Base-by-base conservation (phyloP, 2,329 filamentous ascomycete genomes). In the Phaeosphaeriaceae sp. region DNA sequence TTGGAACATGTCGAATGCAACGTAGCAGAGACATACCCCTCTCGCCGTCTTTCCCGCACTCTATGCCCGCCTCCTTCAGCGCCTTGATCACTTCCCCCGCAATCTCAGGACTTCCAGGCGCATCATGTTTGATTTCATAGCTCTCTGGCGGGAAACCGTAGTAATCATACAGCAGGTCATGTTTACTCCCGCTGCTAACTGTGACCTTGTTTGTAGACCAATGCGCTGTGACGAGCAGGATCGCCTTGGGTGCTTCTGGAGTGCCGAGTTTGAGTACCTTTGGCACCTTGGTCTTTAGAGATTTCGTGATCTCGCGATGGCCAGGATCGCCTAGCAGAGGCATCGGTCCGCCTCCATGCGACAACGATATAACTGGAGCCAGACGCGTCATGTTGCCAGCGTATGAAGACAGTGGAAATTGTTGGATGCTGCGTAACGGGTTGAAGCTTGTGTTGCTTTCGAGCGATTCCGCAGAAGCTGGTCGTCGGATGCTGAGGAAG, bases 181-280 rank as follows among this genome's bases (percentile, higher is more conserved):
- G 86, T 22, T 76, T 78, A 20, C 75, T 66, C 3, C 67, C 81
- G 2, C 81, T 84, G 13, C 83, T 85, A 57, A 89, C 82, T 44
- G 79, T 82, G 1, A 85, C 85, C 9, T 72, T 73, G 15, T 61
- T 48, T 2, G 82, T 82, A 2, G 80, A 80, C 86, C 85, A 88
- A 75, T 88, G 85, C 3, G 86, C 85, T 0, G 86, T 88, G 15
- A 88, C 79, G 31, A 88, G 74, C 10, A 87, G 76, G 47, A 88
- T 86, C 22, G 83, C 85, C 10, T 78, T 77, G 0, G 81, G 83
- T 13, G 82, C 78, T 1, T 82, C 75, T 1, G 82, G 70, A 0
- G 84, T 85, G 41, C 81, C 79, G 2, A 89, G 80, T 62, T 81
- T 79, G 48, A 89, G 81, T 51, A 88, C 80, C 66, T 82, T 76